phyloP scores from a whole-genome alignment of 768 basidiomycete species.

The Kwoniella sp. region DNA sequence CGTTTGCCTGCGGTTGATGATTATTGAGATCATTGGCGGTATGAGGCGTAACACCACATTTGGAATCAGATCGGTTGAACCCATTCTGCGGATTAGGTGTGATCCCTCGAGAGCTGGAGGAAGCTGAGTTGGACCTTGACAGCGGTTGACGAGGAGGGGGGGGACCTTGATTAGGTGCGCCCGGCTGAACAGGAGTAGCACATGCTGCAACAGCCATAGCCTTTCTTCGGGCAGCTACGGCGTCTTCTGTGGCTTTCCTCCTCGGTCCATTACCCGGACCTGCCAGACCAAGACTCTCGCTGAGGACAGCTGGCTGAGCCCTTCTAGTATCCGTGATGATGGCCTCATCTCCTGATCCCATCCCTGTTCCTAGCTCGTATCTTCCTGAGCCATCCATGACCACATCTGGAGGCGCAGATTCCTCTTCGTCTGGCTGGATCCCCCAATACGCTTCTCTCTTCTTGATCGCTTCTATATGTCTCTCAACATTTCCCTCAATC shows the following conservation, averaged over 20 bases:
- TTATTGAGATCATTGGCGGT: not conserved
- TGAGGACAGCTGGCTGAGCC: conserved; percentile 13
- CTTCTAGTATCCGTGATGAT: conserved; percentile 21
- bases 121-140: conserved; percentile 23
- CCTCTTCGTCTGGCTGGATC: conserved; percentile 5
- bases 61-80: not conserved
- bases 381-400: conserved; percentile 19
- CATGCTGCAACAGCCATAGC: conserved; percentile 20
- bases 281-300: conserved; percentile 17
- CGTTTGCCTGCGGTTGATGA: not conserved
- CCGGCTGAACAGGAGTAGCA: not conserved
- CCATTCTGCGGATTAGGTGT: not conserved
- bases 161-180: not conserved
- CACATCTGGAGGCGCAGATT: conserved; percentile 20
- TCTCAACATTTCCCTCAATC: conserved; percentile 34
- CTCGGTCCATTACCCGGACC: not conserved
- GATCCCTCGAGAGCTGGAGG: not conserved
- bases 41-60: not conserved
- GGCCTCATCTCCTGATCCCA: conserved; percentile 8
- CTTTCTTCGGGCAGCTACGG: conserved; percentile 26
- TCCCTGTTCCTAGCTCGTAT: conserved; percentile 10
- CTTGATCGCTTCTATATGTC: conserved; percentile 33
- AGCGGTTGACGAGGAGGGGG: conserved; percentile 11
- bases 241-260: conserved; percentile 13
- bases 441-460: conserved; percentile 34